phyloP scores from a whole-genome alignment of 257 asterid species.

The Solanum neorickii region DNA sequence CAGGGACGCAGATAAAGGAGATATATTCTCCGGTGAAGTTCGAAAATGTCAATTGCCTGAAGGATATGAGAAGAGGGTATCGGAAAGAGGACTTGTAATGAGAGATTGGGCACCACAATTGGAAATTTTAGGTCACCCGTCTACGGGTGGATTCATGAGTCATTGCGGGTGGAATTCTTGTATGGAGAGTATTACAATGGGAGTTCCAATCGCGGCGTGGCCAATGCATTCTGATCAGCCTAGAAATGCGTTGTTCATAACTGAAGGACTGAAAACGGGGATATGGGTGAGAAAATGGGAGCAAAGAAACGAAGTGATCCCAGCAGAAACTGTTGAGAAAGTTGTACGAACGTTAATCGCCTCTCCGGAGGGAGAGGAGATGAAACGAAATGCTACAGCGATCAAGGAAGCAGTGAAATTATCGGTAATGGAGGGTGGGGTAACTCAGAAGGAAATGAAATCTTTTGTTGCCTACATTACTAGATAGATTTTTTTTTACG shows the following conservation, averaged over 20 bases:
- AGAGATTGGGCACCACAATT: conserved; percentile 18
- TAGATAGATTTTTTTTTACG: background rate
- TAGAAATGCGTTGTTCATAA: background rate
- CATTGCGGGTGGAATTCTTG: conserved; percentile 19
- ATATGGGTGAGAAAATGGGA: conserved; percentile 19
- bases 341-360: conserved; percentile 33
- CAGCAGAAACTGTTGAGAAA: conserved; percentile 1
- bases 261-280: conserved; percentile 3
- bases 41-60: conserved; percentile 9
- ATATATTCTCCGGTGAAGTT: conserved; percentile 15
- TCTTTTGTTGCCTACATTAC: conserved; percentile 28
- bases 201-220: conserved; percentile 14
- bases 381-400: conserved; percentile 27
- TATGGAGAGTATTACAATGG: conserved; percentile 8
- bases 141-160: conserved; percentile 3
- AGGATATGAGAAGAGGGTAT: conserved; percentile 9
- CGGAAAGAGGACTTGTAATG: background rate
- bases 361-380: conserved; percentile 31
- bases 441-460: conserved; percentile 9
- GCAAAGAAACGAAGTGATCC: conserved; percentile 10
- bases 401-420: conserved; percentile 15
- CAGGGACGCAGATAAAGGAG: conserved; percentile 55
- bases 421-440: conserved; percentile 17
- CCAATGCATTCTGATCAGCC: conserved; percentile 24
- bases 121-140: background rate